Conservation (phyloP, 345 rosid genomes). For the Trapa incisa region DNA sequence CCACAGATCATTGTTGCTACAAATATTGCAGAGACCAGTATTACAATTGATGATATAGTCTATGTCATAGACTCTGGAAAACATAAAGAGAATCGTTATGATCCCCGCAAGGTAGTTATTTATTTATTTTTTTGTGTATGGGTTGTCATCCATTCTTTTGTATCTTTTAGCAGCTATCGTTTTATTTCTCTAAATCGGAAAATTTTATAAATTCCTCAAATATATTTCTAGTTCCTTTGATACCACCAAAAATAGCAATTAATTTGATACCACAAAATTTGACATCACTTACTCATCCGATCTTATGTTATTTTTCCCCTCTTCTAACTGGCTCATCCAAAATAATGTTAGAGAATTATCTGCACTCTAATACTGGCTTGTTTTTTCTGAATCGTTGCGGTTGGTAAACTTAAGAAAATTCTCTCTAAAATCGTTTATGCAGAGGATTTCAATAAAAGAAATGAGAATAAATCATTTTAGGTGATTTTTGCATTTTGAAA, state of each 20-base stretch:
- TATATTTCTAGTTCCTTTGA: neutral
- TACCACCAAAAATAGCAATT: neutral
- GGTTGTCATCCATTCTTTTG: neutral
- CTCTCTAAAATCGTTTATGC: neutral
- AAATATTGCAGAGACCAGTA: slow-evolving; percentile 85
- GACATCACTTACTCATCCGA: neutral
- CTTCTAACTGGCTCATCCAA: too few species aligned
- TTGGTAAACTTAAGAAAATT: neutral
- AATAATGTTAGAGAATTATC: too few species aligned
- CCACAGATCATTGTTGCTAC: slow-evolving; percentile 79
- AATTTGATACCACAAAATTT: neutral
- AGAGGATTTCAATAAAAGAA: neutral
- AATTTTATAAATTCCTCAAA: neutral
- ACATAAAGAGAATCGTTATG: slow-evolving; percentile 87
- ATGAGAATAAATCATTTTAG: neutral
- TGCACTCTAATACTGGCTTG: neutral
- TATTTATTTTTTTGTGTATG: neutral
- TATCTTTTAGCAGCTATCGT: neutral
- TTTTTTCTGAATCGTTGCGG: neutral
- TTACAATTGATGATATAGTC: slow-evolving; percentile 88
- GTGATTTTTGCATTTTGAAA: neutral
- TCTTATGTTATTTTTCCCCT: neutral
- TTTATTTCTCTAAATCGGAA: neutral
- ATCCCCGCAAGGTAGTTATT: slow-evolving; percentile 57
- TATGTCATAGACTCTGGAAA: slow-evolving; percentile 87